Conservation (phyloP, 345 rosid genomes). For the Pistacia atlantica region DNA sequence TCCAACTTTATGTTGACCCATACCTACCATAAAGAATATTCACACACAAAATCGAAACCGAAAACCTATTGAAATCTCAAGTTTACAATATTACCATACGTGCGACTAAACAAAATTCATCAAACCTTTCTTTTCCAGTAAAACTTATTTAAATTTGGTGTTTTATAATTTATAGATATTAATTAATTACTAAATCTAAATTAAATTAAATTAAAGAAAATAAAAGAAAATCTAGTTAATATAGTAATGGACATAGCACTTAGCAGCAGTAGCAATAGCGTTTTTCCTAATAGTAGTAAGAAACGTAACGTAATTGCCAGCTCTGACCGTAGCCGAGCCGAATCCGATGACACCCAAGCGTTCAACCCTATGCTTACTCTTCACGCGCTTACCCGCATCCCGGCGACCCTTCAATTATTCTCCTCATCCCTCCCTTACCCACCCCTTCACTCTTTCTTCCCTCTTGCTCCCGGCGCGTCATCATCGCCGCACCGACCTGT, state of each 20-base stretch:
- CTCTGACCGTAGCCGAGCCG: slow-evolving; percentile 44
- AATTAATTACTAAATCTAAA: too few relatives aligned
- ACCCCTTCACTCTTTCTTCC: slow-evolving; percentile 27
- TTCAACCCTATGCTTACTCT: slow-evolving; percentile 24
- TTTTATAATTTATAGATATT: too few relatives aligned
- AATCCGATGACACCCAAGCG: slow-evolving; percentile 40
- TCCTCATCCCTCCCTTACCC: slow-evolving; percentile 3
- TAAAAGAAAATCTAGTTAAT: too few relatives aligned
- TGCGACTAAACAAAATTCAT: too few relatives aligned
- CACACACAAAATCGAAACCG: too few relatives aligned
- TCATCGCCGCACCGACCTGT: slow-evolving; percentile 30
- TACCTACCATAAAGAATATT: too few relatives aligned
- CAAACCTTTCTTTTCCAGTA: too few relatives aligned
- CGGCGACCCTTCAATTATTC: slow-evolving; percentile 41
- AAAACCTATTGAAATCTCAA: too few relatives aligned
- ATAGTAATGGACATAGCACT: background rate
- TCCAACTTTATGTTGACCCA: too few relatives aligned
- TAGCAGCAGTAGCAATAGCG: background rate
- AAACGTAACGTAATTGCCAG: slow-evolving; percentile 32
- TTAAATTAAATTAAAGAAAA: too few relatives aligned
- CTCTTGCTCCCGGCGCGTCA: slow-evolving; percentile 38
- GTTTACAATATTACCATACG: too few relatives aligned
- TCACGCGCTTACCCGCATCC: slow-evolving; percentile 37
- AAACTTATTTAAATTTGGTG: too few relatives aligned
- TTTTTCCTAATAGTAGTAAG: slow-evolving; percentile 4